phyloP scores from a whole-genome alignment of 1,139 yeast genomes.

The Scheffersomyces quercinus region DNA sequence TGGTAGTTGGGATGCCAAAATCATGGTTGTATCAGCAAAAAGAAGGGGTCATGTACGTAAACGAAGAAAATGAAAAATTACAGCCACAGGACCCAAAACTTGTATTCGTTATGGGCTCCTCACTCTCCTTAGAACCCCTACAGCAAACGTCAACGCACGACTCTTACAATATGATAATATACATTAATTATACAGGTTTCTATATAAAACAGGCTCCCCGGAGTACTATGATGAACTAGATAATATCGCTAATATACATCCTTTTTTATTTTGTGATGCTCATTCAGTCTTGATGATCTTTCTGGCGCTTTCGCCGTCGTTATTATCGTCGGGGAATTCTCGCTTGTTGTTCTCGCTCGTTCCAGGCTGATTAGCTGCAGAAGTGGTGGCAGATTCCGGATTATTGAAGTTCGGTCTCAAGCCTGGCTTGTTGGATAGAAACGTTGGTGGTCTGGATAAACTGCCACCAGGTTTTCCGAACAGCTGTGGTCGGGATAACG shows the following conservation, averaged over 20 bases:
- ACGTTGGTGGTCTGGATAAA: constrained; percentile 23
- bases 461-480: constrained; percentile 18
- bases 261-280: not conserved
- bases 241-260: no score
- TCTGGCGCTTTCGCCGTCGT: constrained; percentile 8
- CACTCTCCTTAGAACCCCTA: no score
- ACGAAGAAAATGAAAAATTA: no score
- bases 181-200: constrained; percentile 1
- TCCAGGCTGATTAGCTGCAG: not conserved
- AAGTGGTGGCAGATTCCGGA: not conserved
- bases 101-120: no score
- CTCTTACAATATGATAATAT: not conserved
- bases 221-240: no score
- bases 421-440: constrained; percentile 18
- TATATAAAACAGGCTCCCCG: not conserved
- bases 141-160: no score
- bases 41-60: no score
- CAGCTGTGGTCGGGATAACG: constrained; percentile 12
- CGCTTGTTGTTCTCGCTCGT: constrained; percentile 7
- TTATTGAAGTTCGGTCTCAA: constrained; percentile 3
- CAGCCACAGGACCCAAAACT: no score
- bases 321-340: constrained; percentile 6
- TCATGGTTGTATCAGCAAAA: no score
- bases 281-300: constrained; percentile 12
- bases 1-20: no score